Percentiles rank a stretch among this genome's conserved stretches.
These are phyloP conservation scores for Corylus americana DNA, from an alignment of 306 rosid genomes.

Conservation along the genomic window DNA sequence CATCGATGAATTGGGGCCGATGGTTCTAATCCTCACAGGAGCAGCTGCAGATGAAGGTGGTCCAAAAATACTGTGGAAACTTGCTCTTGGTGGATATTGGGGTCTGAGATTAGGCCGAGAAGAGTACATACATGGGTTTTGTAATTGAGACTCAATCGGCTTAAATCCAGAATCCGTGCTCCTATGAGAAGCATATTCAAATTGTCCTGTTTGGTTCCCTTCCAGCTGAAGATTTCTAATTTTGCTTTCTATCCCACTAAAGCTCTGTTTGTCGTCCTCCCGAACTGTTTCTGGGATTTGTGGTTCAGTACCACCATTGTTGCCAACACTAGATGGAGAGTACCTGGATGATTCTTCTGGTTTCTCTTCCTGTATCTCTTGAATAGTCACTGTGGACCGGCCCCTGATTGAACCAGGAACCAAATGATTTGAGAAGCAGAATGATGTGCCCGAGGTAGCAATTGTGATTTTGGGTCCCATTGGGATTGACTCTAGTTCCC, in stretches of 20 bases:
- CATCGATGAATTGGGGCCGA: slow-evolving; percentile 34
- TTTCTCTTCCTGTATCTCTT: slow-evolving; percentile 72
- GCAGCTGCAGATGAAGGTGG: slow-evolving; percentile 36
- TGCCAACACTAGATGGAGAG: slow-evolving; percentile 26
- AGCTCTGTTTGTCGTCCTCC: slow-evolving; percentile 43
- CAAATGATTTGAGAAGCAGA: slow-evolving; percentile 46
- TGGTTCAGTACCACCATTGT: slow-evolving; percentile 29
- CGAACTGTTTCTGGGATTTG: slow-evolving; percentile 33
- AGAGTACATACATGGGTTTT: slow-evolving; percentile 32
- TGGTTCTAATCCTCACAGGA: slow-evolving; percentile 42
- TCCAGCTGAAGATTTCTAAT: slow-evolving; percentile 34
- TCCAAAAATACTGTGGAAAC: slow-evolving; percentile 40
- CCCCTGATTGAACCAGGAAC: slow-evolving; percentile 45
- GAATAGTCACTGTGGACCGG: slow-evolving; percentile 68
- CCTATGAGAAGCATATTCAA: slow-evolving; percentile 42
- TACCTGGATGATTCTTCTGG: slow-evolving; percentile 39
- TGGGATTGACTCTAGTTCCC: slow-evolving; percentile 50
- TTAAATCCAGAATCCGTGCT: slow-evolving; percentile 32
- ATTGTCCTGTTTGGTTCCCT: slow-evolving; percentile 34
- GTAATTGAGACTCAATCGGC: slow-evolving; percentile 38
- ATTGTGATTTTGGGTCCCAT: slow-evolving; percentile 47
- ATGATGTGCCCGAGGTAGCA: slow-evolving; percentile 53
- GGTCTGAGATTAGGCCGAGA: slow-evolving; percentile 29
- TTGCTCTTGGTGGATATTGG: slow-evolving; percentile 36
- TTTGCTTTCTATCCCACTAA: slow-evolving; percentile 29